These are phyloP conservation scores for Skeletonema grethae DNA, from an alignment of 108 stramenopile species.

Conservation along the genomic window DNA sequence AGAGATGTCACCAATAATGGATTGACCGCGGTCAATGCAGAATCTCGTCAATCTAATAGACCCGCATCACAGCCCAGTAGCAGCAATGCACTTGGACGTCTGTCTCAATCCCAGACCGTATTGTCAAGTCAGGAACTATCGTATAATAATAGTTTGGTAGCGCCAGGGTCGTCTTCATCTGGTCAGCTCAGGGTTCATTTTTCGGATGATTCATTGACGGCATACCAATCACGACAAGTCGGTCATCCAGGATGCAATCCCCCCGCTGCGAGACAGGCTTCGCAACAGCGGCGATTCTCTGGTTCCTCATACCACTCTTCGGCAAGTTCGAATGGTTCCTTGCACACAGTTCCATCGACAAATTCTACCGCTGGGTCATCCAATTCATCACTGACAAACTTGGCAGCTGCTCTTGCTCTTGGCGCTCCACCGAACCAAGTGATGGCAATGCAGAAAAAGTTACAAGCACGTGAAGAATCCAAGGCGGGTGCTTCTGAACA, in stretches of 20 bases:
- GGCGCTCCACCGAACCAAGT: slow-evolving; percentile 52
- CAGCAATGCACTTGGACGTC: slow-evolving; percentile 4
- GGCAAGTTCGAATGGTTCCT: slow-evolving; percentile 25
- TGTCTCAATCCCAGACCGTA: background rate
- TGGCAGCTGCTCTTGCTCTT: slow-evolving; percentile 55
- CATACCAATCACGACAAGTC: background rate
- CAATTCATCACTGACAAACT: slow-evolving; percentile 49
- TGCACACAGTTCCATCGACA: slow-evolving; percentile 38
- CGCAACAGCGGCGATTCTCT: slow-evolving; percentile 22
- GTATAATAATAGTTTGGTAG: background rate
- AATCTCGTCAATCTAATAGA: background rate
- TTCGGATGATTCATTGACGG: background rate
- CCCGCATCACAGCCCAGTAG: background rate
- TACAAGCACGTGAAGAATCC: slow-evolving; percentile 20
- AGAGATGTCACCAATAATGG: slow-evolving; percentile 9
- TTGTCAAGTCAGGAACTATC: background rate
- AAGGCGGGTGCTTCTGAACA: slow-evolving; percentile 7
- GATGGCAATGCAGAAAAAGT: slow-evolving; percentile 40
- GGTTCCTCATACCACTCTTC: slow-evolving; percentile 8
- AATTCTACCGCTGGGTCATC: slow-evolving; percentile 40
- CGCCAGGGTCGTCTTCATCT: background rate
- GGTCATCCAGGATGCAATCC: slow-evolving; percentile 12
- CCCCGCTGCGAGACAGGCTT: slow-evolving; percentile 6
- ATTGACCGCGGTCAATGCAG: background rate
- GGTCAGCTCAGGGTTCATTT: slow-evolving; percentile 5